Base-by-base conservation (phyloP, 2,329 filamentous ascomycete species). In the Sclerotinia subarctica region DNA sequence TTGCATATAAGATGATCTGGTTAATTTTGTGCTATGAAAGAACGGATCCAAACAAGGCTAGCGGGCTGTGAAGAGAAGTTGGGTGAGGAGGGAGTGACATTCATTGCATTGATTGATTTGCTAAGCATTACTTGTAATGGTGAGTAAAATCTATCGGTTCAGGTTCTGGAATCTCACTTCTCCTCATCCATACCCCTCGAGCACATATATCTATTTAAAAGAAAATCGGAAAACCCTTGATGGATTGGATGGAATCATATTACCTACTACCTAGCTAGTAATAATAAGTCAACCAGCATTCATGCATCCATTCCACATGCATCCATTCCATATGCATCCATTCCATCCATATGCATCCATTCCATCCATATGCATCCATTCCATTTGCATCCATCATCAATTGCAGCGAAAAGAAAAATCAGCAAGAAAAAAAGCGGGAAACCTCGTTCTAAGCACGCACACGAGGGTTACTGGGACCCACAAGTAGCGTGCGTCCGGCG, bases 401-500 rank as follows among this genome's bases (percentile, higher is more conserved):
- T 35, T 38, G 21, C 32, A 57, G n/a, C 19, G 54, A 10, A 7
- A 2, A 42, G 42, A 26, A 46, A 44, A 32, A 15, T 15, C 44
- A 47, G 13, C 46, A 32, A 44, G 42, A n/a, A 57, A 32, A 7
- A 47, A 60, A 47, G 17, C 57, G 24, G 38, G 24, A 59, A 32
- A 32, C 38, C 42, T 47, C 42, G 57, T 47, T 60, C 21, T 17
- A 13, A 47, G 42, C 42, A 47, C n/a, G n/a, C n/a, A n/a, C n/a
- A n/a, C 42, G 57, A 47, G 57, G 42, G 26, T n/a, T 5, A 24
- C 57, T 21, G 38, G 57, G 42, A 32, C 21, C 58, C 29, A 62
- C 21, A 47, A 60, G 44, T 51, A 51, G 58, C 58, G 58, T 62
- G 58, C 44, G 21, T 51, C 58, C 58, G 29, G 26, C 44, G 58